Evolutionary conservation across 805 yeast species (phyloP), one percentile per base, ranked within the genome.

Genomic region (Ogataea pilisensis): DNA sequence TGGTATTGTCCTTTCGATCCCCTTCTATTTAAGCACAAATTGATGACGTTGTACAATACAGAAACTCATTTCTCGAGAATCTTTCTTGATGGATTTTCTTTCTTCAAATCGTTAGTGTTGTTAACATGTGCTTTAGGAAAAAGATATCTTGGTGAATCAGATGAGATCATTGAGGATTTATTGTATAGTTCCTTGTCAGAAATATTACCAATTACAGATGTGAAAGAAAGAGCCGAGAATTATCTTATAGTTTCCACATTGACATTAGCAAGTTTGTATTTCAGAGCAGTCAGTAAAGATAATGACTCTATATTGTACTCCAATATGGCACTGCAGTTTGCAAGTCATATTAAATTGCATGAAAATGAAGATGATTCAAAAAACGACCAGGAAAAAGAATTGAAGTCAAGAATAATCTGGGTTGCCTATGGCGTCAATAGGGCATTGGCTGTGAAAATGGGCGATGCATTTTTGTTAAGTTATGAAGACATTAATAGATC

Each of bases 391-490:
- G 53, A 46, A 22, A 39, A 35, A 28, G 56, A 57, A 33, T 34
- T 51, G 14, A 56, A 55, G 39, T 38, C 54, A 12, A 39, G 57
- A 19, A 42, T 56, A 2, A 51, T 49, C 41, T 57, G 62, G 62
- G 48, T 50, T 8, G 36, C 54, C 5, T 56, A 48, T 40, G 60
- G 59, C 7, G 44, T 51, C 16, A 56, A 55, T 31, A 43, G 57
- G 39, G 46, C 51, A 4, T 27, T 54, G n/a, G 49, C 57, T 8
- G 55, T 59, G 9, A 56, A 56, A 38, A 52, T 51, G 50, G 63
- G 63, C 11, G 50, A 51, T 25, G 45, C 48, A 2, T 44, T 52
- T 34, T 33, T 54, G 13, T 31, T 58, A 16, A 31, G 37, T 2
- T 42, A 38, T 35, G 21, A 37, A 6, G 48, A 50, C 22, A 49